Evolutionary conservation across 352 stramenopile species (phyloP).

Genomic region (Plasmopara halstedii): DNA sequence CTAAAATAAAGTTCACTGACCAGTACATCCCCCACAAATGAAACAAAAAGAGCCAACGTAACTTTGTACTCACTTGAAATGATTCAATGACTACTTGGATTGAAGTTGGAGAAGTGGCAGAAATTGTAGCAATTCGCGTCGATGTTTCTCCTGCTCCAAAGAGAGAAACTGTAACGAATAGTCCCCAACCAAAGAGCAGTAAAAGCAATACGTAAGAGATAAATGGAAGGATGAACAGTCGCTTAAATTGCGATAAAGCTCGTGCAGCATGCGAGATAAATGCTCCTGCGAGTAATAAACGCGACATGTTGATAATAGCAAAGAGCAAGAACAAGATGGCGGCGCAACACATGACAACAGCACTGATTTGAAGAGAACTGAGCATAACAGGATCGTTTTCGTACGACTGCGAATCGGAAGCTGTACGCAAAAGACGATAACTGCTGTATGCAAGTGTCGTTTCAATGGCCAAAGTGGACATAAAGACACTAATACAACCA

Average conservation of each 20-base stretch:
- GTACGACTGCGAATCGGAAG: conserved; percentile 41
- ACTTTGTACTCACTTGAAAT: conserved; percentile 50
- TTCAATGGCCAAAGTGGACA: conserved; percentile 61
- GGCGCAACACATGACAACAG: conserved; percentile 47
- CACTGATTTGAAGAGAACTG: conserved; percentile 54
- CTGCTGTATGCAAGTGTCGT: conserved; percentile 53
- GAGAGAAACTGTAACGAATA: conserved; percentile 66
- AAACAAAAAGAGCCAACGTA: conserved; percentile 74
- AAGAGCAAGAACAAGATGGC: conserved; percentile 65
- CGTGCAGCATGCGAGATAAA: conserved; percentile 75
- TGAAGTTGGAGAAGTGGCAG: conserved; percentile 29
- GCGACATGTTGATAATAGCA: conserved; percentile 50
- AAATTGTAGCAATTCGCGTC: conserved; percentile 50
- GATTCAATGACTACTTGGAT: conserved; percentile 62
- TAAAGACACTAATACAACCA: conserved; percentile 59
- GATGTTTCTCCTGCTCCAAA: conserved; percentile 63
- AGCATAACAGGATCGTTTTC: conserved; percentile 57
- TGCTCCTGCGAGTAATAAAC: conserved; percentile 54
- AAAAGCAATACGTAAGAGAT: conserved; percentile 56
- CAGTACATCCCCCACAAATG: conserved; percentile 79
- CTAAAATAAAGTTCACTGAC: conserved; percentile 56
- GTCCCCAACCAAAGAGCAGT: conserved; percentile 61
- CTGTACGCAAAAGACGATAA: conserved; percentile 45
- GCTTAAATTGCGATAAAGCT: conserved; percentile 56
- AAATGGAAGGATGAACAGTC: conserved; percentile 62